Conservation (phyloP, 306 rosid genomes). For the Rosa lucieae region DNA sequence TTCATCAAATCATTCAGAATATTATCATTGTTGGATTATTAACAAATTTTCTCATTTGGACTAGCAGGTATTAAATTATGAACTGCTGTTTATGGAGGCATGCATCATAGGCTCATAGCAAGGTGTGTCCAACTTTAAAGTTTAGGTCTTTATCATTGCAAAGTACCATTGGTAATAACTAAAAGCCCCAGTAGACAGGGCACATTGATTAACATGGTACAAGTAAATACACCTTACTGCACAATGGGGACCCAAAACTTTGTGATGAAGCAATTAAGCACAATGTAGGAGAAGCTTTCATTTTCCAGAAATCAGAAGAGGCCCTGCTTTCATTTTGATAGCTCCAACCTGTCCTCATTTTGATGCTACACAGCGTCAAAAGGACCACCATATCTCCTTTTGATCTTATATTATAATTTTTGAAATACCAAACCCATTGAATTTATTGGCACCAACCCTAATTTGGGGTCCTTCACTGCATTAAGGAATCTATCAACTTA, state of each 20-base stretch:
- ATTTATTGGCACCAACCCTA: not conserved
- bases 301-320: not conserved
- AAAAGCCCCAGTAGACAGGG: not conserved
- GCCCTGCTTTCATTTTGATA: conserved; percentile 14
- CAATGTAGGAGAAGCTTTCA: not conserved
- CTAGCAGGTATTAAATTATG: not conserved
- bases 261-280: not conserved
- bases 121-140: not conserved
- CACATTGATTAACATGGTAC: not conserved
- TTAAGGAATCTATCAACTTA: not conserved
- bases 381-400: conserved; percentile 12
- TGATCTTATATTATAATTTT: not conserved
- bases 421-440: conserved; percentile 5
- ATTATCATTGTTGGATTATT: conserved; percentile 25
- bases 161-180: not conserved
- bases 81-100: conserved; percentile 1
- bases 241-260: not conserved
- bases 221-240: not conserved
- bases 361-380: not conserved
- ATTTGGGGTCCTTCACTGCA: conserved; percentile 2
- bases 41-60: conserved; percentile 12
- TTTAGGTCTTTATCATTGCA: not conserved
- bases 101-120: not conserved
- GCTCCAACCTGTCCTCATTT: conserved; percentile 6
- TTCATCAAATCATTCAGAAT: not conserved